These are phyloP conservation scores for Protomyces lactucae-debilis DNA, from an alignment of 1,139 yeast species.

Conservation along the genomic window DNA sequence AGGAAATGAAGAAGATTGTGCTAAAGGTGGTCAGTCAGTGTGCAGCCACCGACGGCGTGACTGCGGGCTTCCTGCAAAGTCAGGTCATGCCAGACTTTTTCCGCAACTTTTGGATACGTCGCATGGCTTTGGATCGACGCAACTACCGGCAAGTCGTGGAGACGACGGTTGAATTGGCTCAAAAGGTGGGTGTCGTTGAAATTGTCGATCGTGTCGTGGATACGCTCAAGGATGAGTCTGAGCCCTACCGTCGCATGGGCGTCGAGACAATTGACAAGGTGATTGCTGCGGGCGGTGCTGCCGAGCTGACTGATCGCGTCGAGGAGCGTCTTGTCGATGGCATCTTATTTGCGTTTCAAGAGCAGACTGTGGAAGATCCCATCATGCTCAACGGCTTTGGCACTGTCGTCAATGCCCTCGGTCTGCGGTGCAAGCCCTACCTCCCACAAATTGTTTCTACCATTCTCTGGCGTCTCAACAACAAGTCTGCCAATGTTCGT, in stretches of 20 bases:
- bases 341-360: conserved; percentile 75
- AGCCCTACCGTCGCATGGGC: conserved; percentile 72
- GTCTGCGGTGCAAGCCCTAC: conserved; percentile 67
- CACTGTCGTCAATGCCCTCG: conserved; percentile 61
- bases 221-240: conserved; percentile 75
- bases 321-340: conserved; percentile 77
- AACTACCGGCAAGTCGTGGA: conserved; percentile 61
- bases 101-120: conserved; percentile 63
- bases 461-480: conserved; percentile 66
- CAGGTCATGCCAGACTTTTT: conserved; percentile 63
- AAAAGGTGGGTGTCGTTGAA: conserved; percentile 60
- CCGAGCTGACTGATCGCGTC: conserved; percentile 52
- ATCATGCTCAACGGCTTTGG: conserved; percentile 63
- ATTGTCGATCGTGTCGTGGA: conserved; percentile 56
- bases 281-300: conserved; percentile 47
- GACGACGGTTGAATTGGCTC: conserved; percentile 64
- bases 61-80: conserved; percentile 46
- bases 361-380: conserved; percentile 56
- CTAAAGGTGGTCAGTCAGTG: conserved; percentile 59
- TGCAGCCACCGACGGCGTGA: conserved; percentile 50
- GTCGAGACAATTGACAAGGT: conserved; percentile 60
- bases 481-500: conserved; percentile 66
- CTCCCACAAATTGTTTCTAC: conserved; percentile 70
- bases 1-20: conserved; percentile 77
- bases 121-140: conserved; percentile 49